Evolutionary conservation across 2,329 filamentous ascomycete genomes (phyloP), one percentile per base, ranked within the genome.

Genomic region (Beauveria bassiana): DNA sequence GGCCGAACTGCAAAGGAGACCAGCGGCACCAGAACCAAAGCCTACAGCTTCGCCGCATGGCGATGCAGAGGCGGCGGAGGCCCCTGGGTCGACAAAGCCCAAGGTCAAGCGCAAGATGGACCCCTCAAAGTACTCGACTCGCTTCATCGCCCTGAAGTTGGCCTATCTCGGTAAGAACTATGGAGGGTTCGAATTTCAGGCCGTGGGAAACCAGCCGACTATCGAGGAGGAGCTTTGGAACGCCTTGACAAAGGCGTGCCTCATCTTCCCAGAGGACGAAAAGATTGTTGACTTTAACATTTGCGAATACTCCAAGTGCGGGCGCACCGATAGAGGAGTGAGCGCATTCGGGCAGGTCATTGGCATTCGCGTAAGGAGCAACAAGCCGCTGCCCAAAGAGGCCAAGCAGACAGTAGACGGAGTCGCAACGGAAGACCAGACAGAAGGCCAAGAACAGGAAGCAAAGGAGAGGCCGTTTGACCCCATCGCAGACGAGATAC

Each of bases 271-370:
- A 18, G 77, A 82, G 62, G 79, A 80, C 66, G 79, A 79, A 20
- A 79, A 84, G 10, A 76, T 82, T 59, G 79, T 97, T 28, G 88
- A 90, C 73, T 96, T 91, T 82, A 86, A 90, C 40, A 87, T 87
- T 8, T 93, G 86, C 73, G 90, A 96, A 64, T 99, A 98, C 74
- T 92, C 90, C 42, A 99, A 99, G 74, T 97, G 93, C 70, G 95
- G 95, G 2, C 82, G 95, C 65, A 99, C 95, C 20, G 95, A 99
- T 72, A 82, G 86, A 59, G 95, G 95, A 14, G 95, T 99, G 42
- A 97, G 92, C 74, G 93, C 95, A 3, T 99, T 99, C 77, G 95
- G 95, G 0, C 95, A 99, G 77, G 95, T 99, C 62, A 86, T 99
- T 69, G 89, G 87, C 0, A 77, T 99, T 46, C 79, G 88, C 61